Conservation (phyloP, 495 filamentous ascomycete species). For the Lindgomyces ingoldianus region DNA sequence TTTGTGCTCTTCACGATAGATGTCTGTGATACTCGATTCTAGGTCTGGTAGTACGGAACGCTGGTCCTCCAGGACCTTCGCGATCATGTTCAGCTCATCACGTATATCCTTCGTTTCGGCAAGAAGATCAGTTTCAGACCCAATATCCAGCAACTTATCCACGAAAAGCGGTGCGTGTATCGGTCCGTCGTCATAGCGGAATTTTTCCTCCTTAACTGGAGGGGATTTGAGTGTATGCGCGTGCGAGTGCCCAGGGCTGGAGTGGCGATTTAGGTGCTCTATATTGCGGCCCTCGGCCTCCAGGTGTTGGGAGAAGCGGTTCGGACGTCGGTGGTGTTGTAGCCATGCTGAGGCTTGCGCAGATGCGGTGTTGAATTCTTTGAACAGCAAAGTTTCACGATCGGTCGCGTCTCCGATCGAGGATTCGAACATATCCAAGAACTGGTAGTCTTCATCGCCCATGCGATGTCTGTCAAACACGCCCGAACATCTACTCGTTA, state of each 20-base stretch:
- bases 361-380: slow-evolving; percentile 63
- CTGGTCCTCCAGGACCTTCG: slow-evolving; percentile 63
- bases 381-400: slow-evolving; percentile 63
- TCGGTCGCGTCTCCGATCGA: slow-evolving; percentile 67
- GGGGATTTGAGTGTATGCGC: slow-evolving; percentile 9
- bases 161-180: slow-evolving; percentile 54
- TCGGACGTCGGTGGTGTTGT: slow-evolving; percentile 58
- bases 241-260: slow-evolving; percentile 36
- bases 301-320: slow-evolving; percentile 39
- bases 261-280: slow-evolving; percentile 46
- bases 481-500: slow-evolving; percentile 65
- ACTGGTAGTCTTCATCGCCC: slow-evolving; percentile 65
- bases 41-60: slow-evolving; percentile 56
- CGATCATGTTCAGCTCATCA: slow-evolving; percentile 73
- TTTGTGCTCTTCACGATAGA: slow-evolving; percentile 54
- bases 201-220: slow-evolving; percentile 36
- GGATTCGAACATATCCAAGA: slow-evolving; percentile 72
- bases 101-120: slow-evolving; percentile 71
- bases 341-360: slow-evolving; percentile 63
- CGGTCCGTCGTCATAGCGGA: slow-evolving; percentile 33
- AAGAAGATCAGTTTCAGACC: slow-evolving; percentile 64
- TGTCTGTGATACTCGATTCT: slow-evolving; percentile 52
- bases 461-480: slow-evolving; percentile 66
- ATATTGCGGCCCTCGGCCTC: slow-evolving; percentile 29
- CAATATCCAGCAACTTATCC: slow-evolving; percentile 68